A percentile compares a stretch with the other conserved stretches of the same genome.
phyloP scores from a whole-genome alignment of 345 rosid species.

The Brassica napus region Da-Ae NC_063445.1:27019501-27020000 shows the following conservation, averaged over 20 bases:
- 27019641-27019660: conserved; percentile 90
- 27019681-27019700: conserved; percentile 98
- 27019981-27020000: conserved; percentile 95
- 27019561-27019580: conserved; percentile 90
- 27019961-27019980: conserved; percentile 98
- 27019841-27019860: conserved; percentile 11
- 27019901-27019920: conserved; percentile 84
- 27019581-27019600: conserved; percentile 99
- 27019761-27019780: not conserved
- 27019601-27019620: conserved; percentile 95
- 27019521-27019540: conserved; percentile 67
- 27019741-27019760: not conserved
- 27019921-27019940: conserved; percentile 79
- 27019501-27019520: conserved; percentile 22
- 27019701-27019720: conserved; percentile 96
- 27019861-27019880: conserved; percentile 39
- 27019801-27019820: not conserved
- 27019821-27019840: conserved; percentile 15
- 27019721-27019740: not conserved
- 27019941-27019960: conserved; percentile 91
- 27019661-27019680: conserved; percentile 93
- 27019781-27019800: not conserved
- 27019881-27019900: conserved; percentile 91
- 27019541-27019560: conserved; percentile 98
- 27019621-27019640: conserved; percentile 94